Evolutionary conservation across 1,284 basidiomycete genomes (phyloP).

Genomic region (Fomitopsis pinicola): DNA sequence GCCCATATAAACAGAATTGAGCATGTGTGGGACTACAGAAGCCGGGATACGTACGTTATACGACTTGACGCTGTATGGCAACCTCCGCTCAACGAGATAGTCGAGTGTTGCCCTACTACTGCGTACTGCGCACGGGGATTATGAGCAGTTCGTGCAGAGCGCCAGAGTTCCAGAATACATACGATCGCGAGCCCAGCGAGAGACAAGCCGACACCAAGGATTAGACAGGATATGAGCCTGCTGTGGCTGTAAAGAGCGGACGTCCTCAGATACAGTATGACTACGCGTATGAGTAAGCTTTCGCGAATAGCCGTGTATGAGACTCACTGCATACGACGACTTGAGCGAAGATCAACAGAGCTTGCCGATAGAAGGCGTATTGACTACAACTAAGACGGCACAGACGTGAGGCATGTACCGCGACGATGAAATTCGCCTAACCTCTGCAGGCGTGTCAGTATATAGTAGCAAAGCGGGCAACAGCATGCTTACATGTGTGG

Average conservation of each 20-base stretch:
- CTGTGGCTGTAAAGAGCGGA: slow-evolving; percentile 24
- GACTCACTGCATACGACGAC: slow-evolving; percentile 25
- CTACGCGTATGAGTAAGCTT: slow-evolving; percentile 9
- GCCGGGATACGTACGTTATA: slow-evolving; percentile 14
- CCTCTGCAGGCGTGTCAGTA: slow-evolving; percentile 2
- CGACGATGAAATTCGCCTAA: neutral
- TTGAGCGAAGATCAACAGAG: slow-evolving; percentile 23
- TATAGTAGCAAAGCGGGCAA: neutral
- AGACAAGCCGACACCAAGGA: slow-evolving; percentile 12
- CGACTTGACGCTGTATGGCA: slow-evolving; percentile 20
- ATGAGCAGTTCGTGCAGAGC: neutral
- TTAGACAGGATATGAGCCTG: slow-evolving; percentile 15
- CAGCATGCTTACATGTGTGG: slow-evolving; percentile 13
- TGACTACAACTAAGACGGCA: slow-evolving; percentile 17
- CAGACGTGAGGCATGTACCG: neutral
- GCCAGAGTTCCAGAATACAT: slow-evolving; percentile 1
- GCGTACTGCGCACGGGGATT: slow-evolving; percentile 12
- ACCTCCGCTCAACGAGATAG: slow-evolving; percentile 16
- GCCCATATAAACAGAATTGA: neutral
- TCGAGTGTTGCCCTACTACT: slow-evolving; percentile 18
- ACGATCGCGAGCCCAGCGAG: slow-evolving; percentile 20
- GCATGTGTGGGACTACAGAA: neutral
- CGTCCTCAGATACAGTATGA: slow-evolving; percentile 22
- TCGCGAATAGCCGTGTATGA: neutral
- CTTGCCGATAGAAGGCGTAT: slow-evolving; percentile 25